Conservation (phyloP, 2,329 filamentous ascomycete genomes). For the Penicillium vulpinum region DNA sequence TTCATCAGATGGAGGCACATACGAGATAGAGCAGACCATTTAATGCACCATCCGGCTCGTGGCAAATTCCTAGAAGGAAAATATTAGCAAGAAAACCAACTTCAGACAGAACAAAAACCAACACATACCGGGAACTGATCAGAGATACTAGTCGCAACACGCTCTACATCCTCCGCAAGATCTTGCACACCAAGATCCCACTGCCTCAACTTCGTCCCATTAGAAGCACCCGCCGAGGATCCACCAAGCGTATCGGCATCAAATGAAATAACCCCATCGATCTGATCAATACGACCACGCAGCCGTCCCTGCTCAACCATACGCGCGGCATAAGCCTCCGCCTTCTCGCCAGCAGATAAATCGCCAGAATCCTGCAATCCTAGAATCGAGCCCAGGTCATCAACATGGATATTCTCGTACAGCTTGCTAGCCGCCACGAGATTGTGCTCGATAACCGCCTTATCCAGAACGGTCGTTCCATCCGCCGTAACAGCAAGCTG, state of each 20-base stretch:
- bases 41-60: conserved; percentile 38
- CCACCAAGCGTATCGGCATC: conserved; percentile 69
- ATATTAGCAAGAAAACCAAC: conserved; percentile 3
- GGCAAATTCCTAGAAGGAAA: conserved; percentile 32
- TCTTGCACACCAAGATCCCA: conserved; percentile 91
- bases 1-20: conserved; percentile 15
- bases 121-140: conserved; percentile 70
- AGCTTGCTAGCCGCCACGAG: conserved; percentile 79
- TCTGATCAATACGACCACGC: conserved; percentile 88
- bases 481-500: conserved; percentile 88
- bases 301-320: conserved; percentile 96
- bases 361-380: conserved; percentile 61
- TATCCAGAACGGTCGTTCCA: conserved; percentile 87
- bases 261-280: conserved; percentile 85
- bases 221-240: conserved; percentile 44
- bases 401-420: conserved; percentile 75
- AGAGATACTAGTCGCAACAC: conserved; percentile 77
- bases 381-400: conserved; percentile 72
- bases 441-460: conserved; percentile 95
- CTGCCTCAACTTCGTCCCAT: conserved; percentile 70
- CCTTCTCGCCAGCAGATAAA: conserved; percentile 63
- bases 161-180: conserved; percentile 85
- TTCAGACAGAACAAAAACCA: background rate
- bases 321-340: conserved; percentile 84
- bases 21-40: conserved; percentile 1